Base-by-base conservation (phyloP, 2,329 filamentous ascomycete genomes). In the Epichloe bromicola region DNA sequence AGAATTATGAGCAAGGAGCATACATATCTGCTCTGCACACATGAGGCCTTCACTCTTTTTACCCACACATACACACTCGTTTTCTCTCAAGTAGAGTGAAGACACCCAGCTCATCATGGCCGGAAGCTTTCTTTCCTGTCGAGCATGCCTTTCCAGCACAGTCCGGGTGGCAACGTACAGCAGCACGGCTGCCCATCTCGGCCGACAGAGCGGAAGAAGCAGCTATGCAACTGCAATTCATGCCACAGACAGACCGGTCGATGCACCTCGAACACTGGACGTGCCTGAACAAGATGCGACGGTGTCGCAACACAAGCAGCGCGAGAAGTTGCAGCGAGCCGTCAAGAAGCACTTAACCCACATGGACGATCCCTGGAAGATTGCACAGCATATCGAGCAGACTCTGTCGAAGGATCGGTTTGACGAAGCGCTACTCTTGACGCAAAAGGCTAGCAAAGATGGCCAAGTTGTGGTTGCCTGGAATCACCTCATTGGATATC, bases 401-500 rank as follows among this genome's bases (percentile, higher is more conserved):
- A 71, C 80, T 17, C 70, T 97, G 46, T 64, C 63, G 5, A 74
- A 76, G 53, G 76, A 76, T 41, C 72, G 82, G 34, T 76, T 76
- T 38, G 78, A 82, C 2, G 81, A 88, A 60, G 88, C 89, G 26
- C 66, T 84, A 41, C 70, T 79, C 19, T 65, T 95, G 53, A 78
- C 85, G 38, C 80, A 85, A 52, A 72, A 76, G 58, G 84, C 85
- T n/a, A 88, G 82, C 64, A 80, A 76, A 57, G 66, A 73, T 1
- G 73, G 78, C 56, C 70, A 82, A 52, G 82, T 85, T 56, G 72
- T 79, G 4, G 89, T 94, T 52, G 82, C 85, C 53, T 98, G 91
- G 90, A 97, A 97, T 66, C 79, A 86, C 61, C 67, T 95, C 43
- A 83, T 98, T 51, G 77, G 83, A 52, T 80, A 88, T 65, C 73